Base-by-base conservation (phyloP, 345 rosid genomes). In the Aethionema arabicum region DNA sequence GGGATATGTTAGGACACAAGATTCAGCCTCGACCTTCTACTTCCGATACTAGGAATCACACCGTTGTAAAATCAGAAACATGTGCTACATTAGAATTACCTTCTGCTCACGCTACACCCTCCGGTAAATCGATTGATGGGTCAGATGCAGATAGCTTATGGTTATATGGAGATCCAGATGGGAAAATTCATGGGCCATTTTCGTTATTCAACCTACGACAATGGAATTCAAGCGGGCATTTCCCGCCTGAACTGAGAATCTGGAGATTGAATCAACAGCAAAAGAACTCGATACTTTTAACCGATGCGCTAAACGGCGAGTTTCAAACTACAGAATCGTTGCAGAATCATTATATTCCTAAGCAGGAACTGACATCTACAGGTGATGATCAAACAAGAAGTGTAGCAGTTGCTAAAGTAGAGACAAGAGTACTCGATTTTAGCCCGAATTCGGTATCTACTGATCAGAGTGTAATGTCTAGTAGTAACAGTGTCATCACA, bases 141-240 rank as follows among this genome's bases (percentile, higher is more conserved):
- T 44, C 58, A 52, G 75, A 65, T 33, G 7, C 50, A 6, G 45
- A 75, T 46, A 84, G 72, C 51, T 33, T 79, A 54, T 93, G 99
- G 99, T 79, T 63, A 69, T 93, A 93, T 65, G 83, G 80, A 75
- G 99, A 93, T 64, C 99, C 96, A 39, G 67, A 32, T 57, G 89
- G 86, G 66, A 87, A 74, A 72, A 65, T 75, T 73, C 99, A 87
- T 56, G 99, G 99, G 32, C 97, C 99, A 49, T 93, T 93, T 74
- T 13, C 85, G 7, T 61, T 90, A 80, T 13, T 38, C 32, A 81
- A 78, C 68, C 72, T 93, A 67, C 82, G 76, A 48, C 86, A 76
- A 53, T 90, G 99, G 99, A 80, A 73, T 56, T 37, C 35, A n/a
- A 77, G 61, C 42, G 86, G 91, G 41, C 82, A 75, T 74, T 93